These are phyloP conservation scores for Ailanthus altissimus DNA, from an alignment of 345 rosid species.

Conservation along the genomic window DNA sequence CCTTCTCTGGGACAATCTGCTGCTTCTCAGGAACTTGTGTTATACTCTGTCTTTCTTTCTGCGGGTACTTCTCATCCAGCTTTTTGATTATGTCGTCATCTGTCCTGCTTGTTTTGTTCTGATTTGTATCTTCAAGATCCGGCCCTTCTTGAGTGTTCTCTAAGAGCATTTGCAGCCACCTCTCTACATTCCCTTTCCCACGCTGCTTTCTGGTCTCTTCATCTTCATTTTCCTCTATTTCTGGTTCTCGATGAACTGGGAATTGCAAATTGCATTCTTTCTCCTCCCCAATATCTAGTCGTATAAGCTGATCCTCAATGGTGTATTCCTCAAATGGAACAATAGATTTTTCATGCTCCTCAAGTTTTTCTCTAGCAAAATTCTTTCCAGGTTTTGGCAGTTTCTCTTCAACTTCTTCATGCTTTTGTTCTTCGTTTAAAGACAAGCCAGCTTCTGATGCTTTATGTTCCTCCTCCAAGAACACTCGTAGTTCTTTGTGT, in stretches of 20 bases:
- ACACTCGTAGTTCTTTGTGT: conserved; percentile 69
- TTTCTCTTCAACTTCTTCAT: conserved; percentile 39
- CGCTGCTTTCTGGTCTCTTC: conserved; percentile 71
- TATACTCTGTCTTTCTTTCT: conserved; percentile 34
- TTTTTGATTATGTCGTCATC: conserved; percentile 63
- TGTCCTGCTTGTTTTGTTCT: conserved; percentile 31
- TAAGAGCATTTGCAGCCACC: conserved; percentile 84
- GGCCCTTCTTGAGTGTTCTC: conserved; percentile 48
- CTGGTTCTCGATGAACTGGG: conserved; percentile 37
- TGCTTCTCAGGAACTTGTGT: conserved; percentile 27
- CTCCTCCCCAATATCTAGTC: conserved; percentile 42
- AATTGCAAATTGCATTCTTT: conserved; percentile 39
- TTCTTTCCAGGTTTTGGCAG: conserved; percentile 28
- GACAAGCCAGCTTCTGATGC: conserved; percentile 47
- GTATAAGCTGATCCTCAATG: conserved; percentile 43
- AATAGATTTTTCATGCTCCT: conserved; percentile 39
- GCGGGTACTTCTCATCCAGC: conserved; percentile 58
- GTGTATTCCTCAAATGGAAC: conserved; percentile 36
- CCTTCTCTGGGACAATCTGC: conserved; percentile 19
- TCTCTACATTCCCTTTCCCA: conserved; percentile 93
- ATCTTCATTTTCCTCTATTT: conserved; percentile 55
- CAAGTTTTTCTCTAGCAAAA: conserved; percentile 24
- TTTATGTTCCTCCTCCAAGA: conserved; percentile 74
- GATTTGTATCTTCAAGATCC: conserved; percentile 35
- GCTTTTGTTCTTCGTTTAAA: conserved; percentile 35